These are phyloP conservation scores for Pulveroboletus sp. DNA, from an alignment of 768 basidiomycete species.

Conservation along the genomic window DNA sequence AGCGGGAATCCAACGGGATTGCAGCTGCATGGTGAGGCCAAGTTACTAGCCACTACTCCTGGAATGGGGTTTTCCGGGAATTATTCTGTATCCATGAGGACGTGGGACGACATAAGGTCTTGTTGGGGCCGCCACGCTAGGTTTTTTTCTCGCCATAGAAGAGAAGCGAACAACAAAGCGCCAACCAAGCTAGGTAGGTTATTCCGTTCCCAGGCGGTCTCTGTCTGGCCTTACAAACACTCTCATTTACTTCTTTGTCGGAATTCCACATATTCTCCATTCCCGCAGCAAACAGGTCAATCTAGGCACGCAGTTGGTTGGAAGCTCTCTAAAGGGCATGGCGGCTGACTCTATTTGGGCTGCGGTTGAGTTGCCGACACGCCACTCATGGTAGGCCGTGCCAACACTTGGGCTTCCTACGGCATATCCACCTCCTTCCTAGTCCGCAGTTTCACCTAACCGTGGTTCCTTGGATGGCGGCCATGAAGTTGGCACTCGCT, in stretches of 20 bases:
- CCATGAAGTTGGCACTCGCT: background rate
- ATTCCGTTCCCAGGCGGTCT: constrained; percentile 2
- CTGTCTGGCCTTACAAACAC: background rate
- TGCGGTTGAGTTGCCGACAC: background rate
- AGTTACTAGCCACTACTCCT: background rate
- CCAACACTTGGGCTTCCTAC: background rate
- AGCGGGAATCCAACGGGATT: too few relatives aligned
- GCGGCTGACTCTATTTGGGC: background rate
- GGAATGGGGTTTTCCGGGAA: background rate
- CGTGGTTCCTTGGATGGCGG: background rate
- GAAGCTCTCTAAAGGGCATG: constrained; percentile 1
- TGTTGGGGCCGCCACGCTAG: background rate
- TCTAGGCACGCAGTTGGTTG: background rate
- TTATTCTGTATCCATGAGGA: constrained; percentile 1
- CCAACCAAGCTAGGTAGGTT: too few relatives aligned
- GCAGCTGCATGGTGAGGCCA: too few relatives aligned
- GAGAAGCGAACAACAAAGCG: background rate
- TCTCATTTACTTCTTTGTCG: background rate
- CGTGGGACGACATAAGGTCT: background rate
- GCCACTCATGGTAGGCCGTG: background rate
- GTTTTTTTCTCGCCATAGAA: background rate
- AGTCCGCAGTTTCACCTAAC: background rate
- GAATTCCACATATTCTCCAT: background rate
- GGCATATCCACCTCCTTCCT: background rate
- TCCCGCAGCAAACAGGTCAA: background rate